phyloP scores from a whole-genome alignment of 805 yeast species.

The Lachancea meyersii region DNA sequence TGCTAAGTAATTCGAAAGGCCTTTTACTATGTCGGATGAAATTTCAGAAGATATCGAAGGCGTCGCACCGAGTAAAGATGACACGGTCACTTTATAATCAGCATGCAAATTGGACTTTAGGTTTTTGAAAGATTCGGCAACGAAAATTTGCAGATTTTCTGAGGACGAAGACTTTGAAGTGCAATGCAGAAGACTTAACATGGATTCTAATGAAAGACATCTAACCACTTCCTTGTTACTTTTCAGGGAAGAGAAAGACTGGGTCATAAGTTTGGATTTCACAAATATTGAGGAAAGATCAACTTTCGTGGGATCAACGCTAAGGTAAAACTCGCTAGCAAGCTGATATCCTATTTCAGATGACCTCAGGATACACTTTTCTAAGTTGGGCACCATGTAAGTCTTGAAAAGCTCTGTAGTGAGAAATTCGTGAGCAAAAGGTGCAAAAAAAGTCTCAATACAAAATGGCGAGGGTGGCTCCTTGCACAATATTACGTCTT shows the following conservation, averaged over 20 bases:
- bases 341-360: slow-evolving; percentile 63
- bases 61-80: slow-evolving; percentile 38
- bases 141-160: slow-evolving; percentile 31
- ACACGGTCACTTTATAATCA: slow-evolving; percentile 57
- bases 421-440: slow-evolving; percentile 41
- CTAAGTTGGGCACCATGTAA: slow-evolving; percentile 52
- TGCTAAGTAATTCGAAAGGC: slow-evolving; percentile 45
- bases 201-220: slow-evolving; percentile 38
- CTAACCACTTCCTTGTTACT: slow-evolving; percentile 68
- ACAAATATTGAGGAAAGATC: slow-evolving; percentile 40
- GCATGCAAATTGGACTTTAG: slow-evolving; percentile 54
- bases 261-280: slow-evolving; percentile 44
- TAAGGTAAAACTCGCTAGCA: slow-evolving; percentile 43
- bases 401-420: slow-evolving; percentile 35
- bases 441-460: slow-evolving; percentile 39
- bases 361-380: slow-evolving; percentile 69
- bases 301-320: slow-evolving; percentile 27
- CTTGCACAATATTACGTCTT: slow-evolving; percentile 43
- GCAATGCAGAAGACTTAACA: slow-evolving; percentile 23
- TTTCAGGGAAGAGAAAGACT: slow-evolving; percentile 51
- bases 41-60: slow-evolving; percentile 27
- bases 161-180: slow-evolving; percentile 19
- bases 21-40: slow-evolving; percentile 38
- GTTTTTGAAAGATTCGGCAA: slow-evolving; percentile 50
- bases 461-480: slow-evolving; percentile 36